Base-by-base conservation (phyloP, 768 basidiomycete species). In the Butyriboletus loyo region DNA sequence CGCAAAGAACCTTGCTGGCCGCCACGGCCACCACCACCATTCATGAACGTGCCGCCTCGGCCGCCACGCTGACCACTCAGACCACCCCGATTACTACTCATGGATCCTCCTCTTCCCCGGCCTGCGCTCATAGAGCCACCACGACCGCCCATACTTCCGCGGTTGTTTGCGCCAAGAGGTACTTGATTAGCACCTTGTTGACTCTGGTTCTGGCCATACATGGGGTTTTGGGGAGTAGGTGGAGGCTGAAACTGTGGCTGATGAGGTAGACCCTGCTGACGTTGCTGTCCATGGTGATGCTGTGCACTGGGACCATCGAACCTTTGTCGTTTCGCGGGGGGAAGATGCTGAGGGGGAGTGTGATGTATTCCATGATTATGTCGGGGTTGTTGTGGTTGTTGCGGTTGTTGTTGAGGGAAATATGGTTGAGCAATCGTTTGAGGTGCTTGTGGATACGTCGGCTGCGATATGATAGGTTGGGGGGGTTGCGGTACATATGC, bases 311-410 rank as follows among this genome's bases (percentile, higher is more conserved):
- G 88, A 5, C 85, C 86, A 66, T 96, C 94, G 64, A 94, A 94
- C 38, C 92, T 82, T 60, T 86, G 92, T 48, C 94, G 77, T 69
- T 97, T 97, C 2, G 92, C 92, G 3, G 94, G 93, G 9, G 94
- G 94, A n/a, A 86, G 75, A 63, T 91, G 87, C 60, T 89, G 88
- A 32, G 86, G 85, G 10, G 86, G 81, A 0, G 82, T 73, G 57
- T 90, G 87, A 57, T 85, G 78, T 22, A 75, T 48, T 49, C 67
- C 72, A 45, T 79, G 80, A 30, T 76, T 80, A 43, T 72, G 78
- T 57, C 71, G 78, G 49, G 72, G 74, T 56, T 76, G 79, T 67
- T 69, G 70, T 11, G 65, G 66, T n/a, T 66, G 75, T 14, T 67
- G 73, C 1, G 58, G 66, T 41, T 73, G 75, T 38, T 73, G 75